Conservation (phyloP, 2,329 filamentous ascomycete genomes). For the Lachnellula subtilissima region DNA sequence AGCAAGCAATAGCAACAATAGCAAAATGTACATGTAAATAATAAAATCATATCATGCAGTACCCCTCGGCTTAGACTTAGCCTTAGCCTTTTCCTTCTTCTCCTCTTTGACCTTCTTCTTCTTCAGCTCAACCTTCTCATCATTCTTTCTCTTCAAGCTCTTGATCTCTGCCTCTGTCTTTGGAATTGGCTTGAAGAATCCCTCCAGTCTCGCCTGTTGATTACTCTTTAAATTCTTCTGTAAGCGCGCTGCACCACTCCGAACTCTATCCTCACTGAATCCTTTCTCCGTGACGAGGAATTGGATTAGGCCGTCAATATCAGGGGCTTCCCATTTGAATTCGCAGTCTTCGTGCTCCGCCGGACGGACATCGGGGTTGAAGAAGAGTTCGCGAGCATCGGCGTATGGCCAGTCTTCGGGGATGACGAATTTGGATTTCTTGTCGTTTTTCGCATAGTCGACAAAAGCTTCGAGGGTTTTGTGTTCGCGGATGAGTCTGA, state of each 20-base stretch:
- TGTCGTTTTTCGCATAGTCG: conserved; percentile 69
- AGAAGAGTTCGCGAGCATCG: conserved; percentile 88
- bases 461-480: conserved; percentile 83
- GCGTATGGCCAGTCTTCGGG: conserved; percentile 97
- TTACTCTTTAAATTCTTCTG: conserved; percentile 87
- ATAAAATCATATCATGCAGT: conserved; percentile 17
- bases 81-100: conserved; percentile 90
- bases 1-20: not conserved
- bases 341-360: conserved; percentile 86
- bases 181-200: conserved; percentile 91
- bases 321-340: conserved; percentile 96
- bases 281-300: conserved; percentile 93
- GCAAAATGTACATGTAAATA: not conserved
- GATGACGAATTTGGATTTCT: conserved; percentile 74
- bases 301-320: conserved; percentile 82
- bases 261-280: conserved; percentile 91
- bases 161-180: conserved; percentile 85
- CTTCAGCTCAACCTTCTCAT: conserved; percentile 84
- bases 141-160: conserved; percentile 83
- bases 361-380: conserved; percentile 79
- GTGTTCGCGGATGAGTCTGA: conserved; percentile 92
- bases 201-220: conserved; percentile 87
- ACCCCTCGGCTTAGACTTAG: conserved; percentile 75
- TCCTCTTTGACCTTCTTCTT: conserved; percentile 95
- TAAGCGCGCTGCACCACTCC: conserved; percentile 69